Conservation (phyloP, 1,284 basidiomycete species). For the Sanghuangporus sanghuang region DNA sequence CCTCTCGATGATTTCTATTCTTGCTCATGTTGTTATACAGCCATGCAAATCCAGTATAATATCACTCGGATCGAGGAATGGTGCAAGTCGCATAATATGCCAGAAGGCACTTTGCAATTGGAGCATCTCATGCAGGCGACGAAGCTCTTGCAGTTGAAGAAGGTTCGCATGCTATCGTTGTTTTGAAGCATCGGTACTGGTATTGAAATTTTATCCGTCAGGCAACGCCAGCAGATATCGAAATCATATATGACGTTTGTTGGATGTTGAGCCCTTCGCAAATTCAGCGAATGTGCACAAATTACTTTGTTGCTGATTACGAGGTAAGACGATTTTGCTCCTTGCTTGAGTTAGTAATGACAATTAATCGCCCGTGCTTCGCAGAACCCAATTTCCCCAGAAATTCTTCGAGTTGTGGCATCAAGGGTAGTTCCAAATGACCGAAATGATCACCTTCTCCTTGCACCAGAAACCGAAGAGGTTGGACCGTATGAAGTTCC, state of each 20-base stretch:
- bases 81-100: slow-evolving; percentile 99
- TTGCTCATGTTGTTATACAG: slow-evolving; percentile 34
- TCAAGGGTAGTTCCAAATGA: slow-evolving; percentile 92
- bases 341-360: neutral
- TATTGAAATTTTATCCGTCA: slow-evolving; percentile 27
- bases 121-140: slow-evolving; percentile 99
- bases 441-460: slow-evolving; percentile 89
- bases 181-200: slow-evolving; percentile 7
- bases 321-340: slow-evolving; percentile 51
- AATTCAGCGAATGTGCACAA: slow-evolving; percentile 97
- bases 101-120: slow-evolving; percentile 94
- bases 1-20: neutral
- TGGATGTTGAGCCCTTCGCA: slow-evolving; percentile 99
- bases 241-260: slow-evolving; percentile 99
- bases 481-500: slow-evolving; percentile 90
- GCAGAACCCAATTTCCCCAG: slow-evolving; percentile 92
- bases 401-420: slow-evolving; percentile 94
- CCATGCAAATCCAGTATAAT: slow-evolving; percentile 99
- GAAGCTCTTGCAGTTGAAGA: slow-evolving; percentile 97
- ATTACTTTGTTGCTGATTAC: slow-evolving; percentile 98
- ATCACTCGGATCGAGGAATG: slow-evolving; percentile 97
- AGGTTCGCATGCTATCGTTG: slow-evolving; percentile 47
- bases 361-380: slow-evolving; percentile 5
- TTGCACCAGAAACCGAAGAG: slow-evolving; percentile 93
- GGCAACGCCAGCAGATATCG: slow-evolving; percentile 90